phyloP scores from a whole-genome alignment of 768 basidiomycete species.

The Kwoniella pini region DNA sequence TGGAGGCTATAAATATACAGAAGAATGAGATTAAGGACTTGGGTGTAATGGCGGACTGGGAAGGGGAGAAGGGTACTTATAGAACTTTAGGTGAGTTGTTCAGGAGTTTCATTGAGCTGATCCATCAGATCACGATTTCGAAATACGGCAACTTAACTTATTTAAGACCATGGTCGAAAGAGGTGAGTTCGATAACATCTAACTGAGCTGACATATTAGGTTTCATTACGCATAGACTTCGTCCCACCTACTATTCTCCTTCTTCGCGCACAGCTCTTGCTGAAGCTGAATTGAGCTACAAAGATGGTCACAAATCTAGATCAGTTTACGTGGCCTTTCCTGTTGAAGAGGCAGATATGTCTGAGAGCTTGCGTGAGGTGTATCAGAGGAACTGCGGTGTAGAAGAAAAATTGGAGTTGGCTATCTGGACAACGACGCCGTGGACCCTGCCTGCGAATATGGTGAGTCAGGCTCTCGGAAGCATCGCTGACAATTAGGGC shows the following conservation, averaged over 20 bases:
- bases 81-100: constrained; percentile 71
- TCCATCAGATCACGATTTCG: constrained; percentile 73
- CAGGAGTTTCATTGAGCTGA: background rate
- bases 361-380: constrained; percentile 24
- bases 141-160: constrained; percentile 79
- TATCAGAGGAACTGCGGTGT: constrained; percentile 20
- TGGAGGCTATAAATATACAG: constrained; percentile 72
- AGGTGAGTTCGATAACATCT: constrained; percentile 57
- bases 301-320: constrained; percentile 81
- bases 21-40: constrained; percentile 75
- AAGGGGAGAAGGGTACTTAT: constrained; percentile 64
- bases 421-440: constrained; percentile 97
- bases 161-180: constrained; percentile 86
- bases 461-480: constrained; percentile 58
- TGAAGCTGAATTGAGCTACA: constrained; percentile 89
- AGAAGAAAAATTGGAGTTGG: constrained; percentile 58
- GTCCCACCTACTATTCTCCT: constrained; percentile 92
- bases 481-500: constrained; percentile 60
- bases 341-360: constrained; percentile 56
- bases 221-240: constrained; percentile 78
- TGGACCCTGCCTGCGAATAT: constrained; percentile 97
- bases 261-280: constrained; percentile 91
- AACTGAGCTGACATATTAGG: constrained; percentile 57
- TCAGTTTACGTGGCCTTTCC: constrained; percentile 83
- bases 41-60: constrained; percentile 92